These are phyloP conservation scores for Cyanidioschyzon merolae DNA, from an alignment of 23 red algal species.

Conservation along the genomic window DNA sequence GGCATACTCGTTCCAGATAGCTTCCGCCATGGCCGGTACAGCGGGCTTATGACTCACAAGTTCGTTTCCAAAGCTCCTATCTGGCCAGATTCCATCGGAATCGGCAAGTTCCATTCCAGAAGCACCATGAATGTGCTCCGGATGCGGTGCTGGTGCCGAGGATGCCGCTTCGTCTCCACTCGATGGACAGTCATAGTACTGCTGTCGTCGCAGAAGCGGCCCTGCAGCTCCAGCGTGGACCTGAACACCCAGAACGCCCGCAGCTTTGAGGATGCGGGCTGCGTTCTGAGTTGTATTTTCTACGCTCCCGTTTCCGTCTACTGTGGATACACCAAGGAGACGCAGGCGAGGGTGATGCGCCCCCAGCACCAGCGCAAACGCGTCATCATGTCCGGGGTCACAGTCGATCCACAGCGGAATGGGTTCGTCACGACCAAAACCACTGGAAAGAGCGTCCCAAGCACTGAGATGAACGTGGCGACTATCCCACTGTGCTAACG, in stretches of 20 bases:
- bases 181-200: background rate
- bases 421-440: background rate
- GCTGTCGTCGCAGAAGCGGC: conserved; percentile 9
- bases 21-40: background rate
- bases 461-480: background rate
- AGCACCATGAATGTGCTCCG: conserved; percentile 1
- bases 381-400: conserved; percentile 33
- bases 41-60: background rate
- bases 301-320: conserved; percentile 19
- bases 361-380: conserved; percentile 24
- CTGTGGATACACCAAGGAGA: conserved; percentile 18
- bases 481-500: background rate
- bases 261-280: conserved; percentile 15
- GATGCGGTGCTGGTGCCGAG: background rate
- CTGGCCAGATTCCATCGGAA: background rate
- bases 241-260: background rate
- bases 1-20: background rate
- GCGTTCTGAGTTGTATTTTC: conserved; percentile 22
- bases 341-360: conserved; percentile 3
- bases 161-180: background rate
- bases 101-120: background rate
- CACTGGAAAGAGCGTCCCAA: background rate
- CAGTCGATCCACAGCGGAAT: conserved; percentile 22
- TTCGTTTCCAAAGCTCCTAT: background rate
- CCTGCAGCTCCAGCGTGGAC: conserved; percentile 17